phyloP scores from a whole-genome alignment of 257 asterid species.

The Solanum medicagineum region DNA sequence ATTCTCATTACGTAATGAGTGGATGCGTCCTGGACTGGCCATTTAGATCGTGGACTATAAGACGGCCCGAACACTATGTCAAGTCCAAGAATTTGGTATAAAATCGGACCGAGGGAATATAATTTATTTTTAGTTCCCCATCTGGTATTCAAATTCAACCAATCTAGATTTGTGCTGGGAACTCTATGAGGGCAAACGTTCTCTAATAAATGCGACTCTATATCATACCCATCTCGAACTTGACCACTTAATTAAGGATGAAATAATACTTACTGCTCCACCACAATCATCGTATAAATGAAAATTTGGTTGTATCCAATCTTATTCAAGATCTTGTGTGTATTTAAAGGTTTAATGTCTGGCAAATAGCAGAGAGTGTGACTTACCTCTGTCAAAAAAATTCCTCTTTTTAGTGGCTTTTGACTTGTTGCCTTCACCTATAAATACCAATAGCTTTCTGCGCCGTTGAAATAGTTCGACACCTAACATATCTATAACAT shows the following conservation, averaged over 20 bases:
- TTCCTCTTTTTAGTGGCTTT: neutral
- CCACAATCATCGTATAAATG: neutral
- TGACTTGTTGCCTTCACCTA: neutral
- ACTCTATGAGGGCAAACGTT: no score
- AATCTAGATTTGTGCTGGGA: no score
- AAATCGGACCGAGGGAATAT: no score
- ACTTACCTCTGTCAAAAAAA: neutral
- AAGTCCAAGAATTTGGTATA: no score
- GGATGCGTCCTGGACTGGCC: no score
- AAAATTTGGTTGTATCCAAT: neutral
- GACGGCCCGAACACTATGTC: fast-evolving
- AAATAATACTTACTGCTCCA: no score
- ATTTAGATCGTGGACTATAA: neutral
- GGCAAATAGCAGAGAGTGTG: neutral
- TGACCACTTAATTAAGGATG: no score
- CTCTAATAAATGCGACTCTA: no score
- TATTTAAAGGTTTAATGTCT: neutral
- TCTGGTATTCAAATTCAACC: no score
- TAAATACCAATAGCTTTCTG: neutral
- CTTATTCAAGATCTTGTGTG: neutral
- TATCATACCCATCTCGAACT: no score
- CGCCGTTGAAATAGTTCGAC: neutral
- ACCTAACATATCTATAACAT: no score
- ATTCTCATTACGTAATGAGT: neutral
- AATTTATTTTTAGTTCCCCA: no score